Conservation (phyloP, 306 rosid species). For the Lotus japonicus region DNA sequence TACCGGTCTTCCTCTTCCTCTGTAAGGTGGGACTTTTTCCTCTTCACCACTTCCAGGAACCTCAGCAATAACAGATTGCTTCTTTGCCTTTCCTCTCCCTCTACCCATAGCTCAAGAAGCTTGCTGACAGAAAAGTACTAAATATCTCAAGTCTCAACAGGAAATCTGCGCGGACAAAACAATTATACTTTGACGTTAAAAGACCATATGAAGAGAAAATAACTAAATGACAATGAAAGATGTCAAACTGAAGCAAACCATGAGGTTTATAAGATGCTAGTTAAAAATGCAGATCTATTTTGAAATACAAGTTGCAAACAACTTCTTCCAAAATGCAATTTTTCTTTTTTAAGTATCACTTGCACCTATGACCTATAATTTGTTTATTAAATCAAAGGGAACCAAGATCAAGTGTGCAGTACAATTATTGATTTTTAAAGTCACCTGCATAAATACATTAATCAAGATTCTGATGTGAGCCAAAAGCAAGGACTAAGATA, state of each 20-base stretch:
- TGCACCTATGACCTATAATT: slow-evolving; percentile 6
- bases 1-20: slow-evolving; percentile 55
- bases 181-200: slow-evolving; percentile 22
- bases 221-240: slow-evolving; percentile 14
- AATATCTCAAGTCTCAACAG: slow-evolving; percentile 13
- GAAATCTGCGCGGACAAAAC: slow-evolving; percentile 29
- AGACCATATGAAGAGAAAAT: slow-evolving; percentile 7
- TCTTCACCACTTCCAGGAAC: slow-evolving; percentile 55
- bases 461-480: background rate
- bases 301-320: background rate
- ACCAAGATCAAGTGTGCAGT: background rate
- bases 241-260: slow-evolving; percentile 2
- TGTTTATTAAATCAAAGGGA: background rate
- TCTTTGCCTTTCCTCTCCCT: slow-evolving; percentile 73
- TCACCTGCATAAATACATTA: background rate
- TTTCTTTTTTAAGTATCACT: background rate
- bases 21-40: slow-evolving; percentile 40
- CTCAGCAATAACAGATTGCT: slow-evolving; percentile 38
- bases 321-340: slow-evolving; percentile 6
- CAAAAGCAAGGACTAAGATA: slow-evolving; percentile 8
- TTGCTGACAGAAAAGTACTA: slow-evolving; percentile 11
- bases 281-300: background rate
- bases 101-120: slow-evolving; percentile 48
- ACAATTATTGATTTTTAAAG: too few relatives aligned
- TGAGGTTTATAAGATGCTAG: background rate